Evolutionary conservation across 1,284 basidiomycete species (phyloP).

Genomic region (Malassezia sympodialis): DNA sequence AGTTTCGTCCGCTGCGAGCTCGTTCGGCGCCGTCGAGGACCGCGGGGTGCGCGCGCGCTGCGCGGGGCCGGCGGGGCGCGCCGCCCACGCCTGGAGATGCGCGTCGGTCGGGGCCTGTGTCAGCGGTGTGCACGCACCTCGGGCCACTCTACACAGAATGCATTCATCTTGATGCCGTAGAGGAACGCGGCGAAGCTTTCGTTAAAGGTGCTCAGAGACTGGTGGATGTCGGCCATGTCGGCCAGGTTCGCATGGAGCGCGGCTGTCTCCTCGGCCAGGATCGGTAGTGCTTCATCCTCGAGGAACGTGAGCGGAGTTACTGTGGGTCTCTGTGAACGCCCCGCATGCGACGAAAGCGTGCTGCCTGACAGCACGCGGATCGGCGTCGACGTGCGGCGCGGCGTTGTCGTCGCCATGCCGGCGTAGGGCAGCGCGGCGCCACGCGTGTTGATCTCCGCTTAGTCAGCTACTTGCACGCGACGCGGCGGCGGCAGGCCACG

Average conservation of each 20-base stretch:
- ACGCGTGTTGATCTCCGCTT: constrained; percentile 2
- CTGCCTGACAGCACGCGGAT: constrained; percentile 80
- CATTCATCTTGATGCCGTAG: constrained; percentile 87
- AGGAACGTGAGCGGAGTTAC: constrained; percentile 76
- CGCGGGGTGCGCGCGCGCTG: not conserved
- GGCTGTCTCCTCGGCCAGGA: constrained; percentile 77
- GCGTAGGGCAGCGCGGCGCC: not conserved
- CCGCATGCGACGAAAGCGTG: constrained; percentile 69
- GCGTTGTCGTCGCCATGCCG: constrained; percentile 16
- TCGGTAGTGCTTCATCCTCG: constrained; percentile 63
- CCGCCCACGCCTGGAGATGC: not conserved
- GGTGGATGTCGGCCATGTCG: constrained; percentile 61
- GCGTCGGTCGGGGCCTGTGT: not conserved
- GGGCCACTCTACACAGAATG: constrained; percentile 79
- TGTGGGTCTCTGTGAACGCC: constrained; percentile 54
- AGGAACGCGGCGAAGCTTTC: constrained; percentile 85
- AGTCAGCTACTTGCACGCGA: not conserved
- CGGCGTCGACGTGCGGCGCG: constrained; percentile 56
- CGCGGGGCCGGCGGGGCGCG: not conserved
- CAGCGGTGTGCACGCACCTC: constrained; percentile 51
- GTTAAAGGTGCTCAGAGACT: constrained; percentile 73
- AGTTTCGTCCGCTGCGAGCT: constrained; percentile 28
- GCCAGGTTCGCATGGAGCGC: constrained; percentile 66
- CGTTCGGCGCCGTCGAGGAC: not conserved
- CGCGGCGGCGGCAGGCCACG: not conserved